These are phyloP conservation scores for Sisymbrium altissimum DNA, from an alignment of 345 rosid species.

Conservation along the genomic window DNA sequence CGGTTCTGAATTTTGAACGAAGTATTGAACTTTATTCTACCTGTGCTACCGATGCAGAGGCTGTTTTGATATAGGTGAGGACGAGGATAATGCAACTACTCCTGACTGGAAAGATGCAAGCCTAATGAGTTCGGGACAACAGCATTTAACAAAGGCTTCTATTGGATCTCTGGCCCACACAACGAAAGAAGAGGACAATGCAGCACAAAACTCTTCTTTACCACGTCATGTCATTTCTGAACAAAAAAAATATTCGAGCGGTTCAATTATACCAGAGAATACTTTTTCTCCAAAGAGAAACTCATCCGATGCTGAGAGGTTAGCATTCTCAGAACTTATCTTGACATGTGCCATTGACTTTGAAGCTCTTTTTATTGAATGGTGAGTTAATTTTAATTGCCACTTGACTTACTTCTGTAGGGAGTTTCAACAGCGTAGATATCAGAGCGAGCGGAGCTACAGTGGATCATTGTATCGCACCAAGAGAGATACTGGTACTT, in stretches of 20 bases:
- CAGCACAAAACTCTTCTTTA: constrained; percentile 44
- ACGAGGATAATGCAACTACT: constrained; percentile 54
- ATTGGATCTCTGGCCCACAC: constrained; percentile 35
- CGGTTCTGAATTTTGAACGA: not conserved
- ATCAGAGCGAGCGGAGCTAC: constrained; percentile 60
- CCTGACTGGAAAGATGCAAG: constrained; percentile 51
- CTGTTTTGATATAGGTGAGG: constrained; percentile 79
- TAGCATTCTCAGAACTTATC: constrained; percentile 26
- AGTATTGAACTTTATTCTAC: not conserved
- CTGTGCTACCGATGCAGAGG: constrained; percentile 52
- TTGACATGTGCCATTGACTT: constrained; percentile 10
- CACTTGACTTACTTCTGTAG: constrained; percentile 41
- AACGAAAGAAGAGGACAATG: constrained; percentile 49
- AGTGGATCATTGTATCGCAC: constrained; percentile 73
- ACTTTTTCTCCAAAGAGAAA: constrained; percentile 51
- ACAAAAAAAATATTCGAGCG: constrained; percentile 52
- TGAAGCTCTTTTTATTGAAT: constrained; percentile 22
- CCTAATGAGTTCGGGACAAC: constrained; percentile 47
- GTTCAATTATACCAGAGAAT: constrained; percentile 54
- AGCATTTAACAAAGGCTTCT: constrained; percentile 39
- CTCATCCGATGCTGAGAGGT: constrained; percentile 64
- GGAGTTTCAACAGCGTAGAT: constrained; percentile 59
- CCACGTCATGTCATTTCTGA: constrained; percentile 45
- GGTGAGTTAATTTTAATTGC: constrained; percentile 8
- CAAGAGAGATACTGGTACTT: constrained; percentile 57